These are phyloP conservation scores for Begonia fuchsioides DNA, from an alignment of 306 rosid genomes.

Conservation along the genomic window DNA sequence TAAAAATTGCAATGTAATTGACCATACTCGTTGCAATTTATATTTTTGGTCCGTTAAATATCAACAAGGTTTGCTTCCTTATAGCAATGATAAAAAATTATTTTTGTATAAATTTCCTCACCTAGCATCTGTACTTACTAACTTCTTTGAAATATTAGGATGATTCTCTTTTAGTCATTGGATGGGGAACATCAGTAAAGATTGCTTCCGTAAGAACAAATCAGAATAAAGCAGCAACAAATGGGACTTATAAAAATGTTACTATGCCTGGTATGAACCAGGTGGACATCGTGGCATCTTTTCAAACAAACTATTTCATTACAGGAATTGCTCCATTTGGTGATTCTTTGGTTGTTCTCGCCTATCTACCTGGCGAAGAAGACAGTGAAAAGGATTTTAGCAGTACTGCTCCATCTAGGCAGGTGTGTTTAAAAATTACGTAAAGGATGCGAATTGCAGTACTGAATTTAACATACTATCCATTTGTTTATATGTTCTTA, in stretches of 20 bases:
- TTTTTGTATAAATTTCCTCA: neutral
- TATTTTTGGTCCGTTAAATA: neutral
- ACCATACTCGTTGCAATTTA: neutral
- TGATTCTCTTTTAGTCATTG: slow-evolving; percentile 77
- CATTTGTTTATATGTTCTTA: too few relatives aligned
- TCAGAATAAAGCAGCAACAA: slow-evolving; percentile 31
- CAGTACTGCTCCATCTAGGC: slow-evolving; percentile 56
- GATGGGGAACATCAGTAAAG: slow-evolving; percentile 95
- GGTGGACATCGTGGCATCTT: slow-evolving; percentile 97
- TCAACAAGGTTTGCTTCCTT: neutral
- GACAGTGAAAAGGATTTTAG: slow-evolving; percentile 79
- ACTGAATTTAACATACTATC: too few relatives aligned
- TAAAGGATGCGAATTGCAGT: too few relatives aligned
- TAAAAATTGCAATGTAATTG: neutral
- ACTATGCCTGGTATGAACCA: slow-evolving; percentile 53
- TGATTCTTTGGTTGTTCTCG: slow-evolving; percentile 84
- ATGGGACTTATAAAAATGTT: slow-evolving; percentile 48
- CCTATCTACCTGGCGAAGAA: slow-evolving; percentile 81
- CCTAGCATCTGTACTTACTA: slow-evolving; percentile 10
- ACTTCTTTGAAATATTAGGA: slow-evolving; percentile 39
- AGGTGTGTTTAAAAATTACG: slow-evolving; percentile 24
- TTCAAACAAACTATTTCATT: slow-evolving; percentile 78
- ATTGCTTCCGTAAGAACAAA: slow-evolving; percentile 67
- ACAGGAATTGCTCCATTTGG: slow-evolving; percentile 97
- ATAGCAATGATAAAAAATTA: neutral